These are phyloP conservation scores for Rubia occidens DNA, from an alignment of 305 asterid genomes.

Conservation along the genomic window DNA sequence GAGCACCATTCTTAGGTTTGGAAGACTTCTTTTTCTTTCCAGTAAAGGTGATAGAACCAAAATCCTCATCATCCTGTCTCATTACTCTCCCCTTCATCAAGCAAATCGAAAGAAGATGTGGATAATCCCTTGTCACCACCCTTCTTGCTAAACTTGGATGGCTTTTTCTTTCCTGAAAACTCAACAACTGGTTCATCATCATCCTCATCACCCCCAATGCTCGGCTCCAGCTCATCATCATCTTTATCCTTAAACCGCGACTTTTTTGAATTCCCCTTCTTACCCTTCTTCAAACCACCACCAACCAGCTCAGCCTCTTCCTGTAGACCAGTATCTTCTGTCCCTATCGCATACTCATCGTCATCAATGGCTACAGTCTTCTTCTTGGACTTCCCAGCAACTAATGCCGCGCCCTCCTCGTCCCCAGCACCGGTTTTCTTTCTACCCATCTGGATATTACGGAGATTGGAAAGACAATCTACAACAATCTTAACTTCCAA, in stretches of 20 bases:
- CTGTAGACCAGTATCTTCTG: constrained; percentile 43
- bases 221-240: constrained; percentile 19
- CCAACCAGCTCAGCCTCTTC: constrained; percentile 51
- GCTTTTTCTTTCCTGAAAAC: constrained; percentile 30
- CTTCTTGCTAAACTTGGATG: constrained; percentile 25
- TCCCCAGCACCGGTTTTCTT: constrained; percentile 58
- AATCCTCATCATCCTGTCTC: constrained; percentile 20
- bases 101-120: constrained; percentile 13
- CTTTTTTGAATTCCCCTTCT: constrained; percentile 46
- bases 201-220: constrained; percentile 35
- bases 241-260: constrained; percentile 33
- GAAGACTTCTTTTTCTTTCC: constrained; percentile 29
- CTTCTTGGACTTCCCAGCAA: constrained; percentile 62
- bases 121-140: constrained; percentile 14
- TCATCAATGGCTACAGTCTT: constrained; percentile 51
- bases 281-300: constrained; percentile 48
- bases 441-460: constrained; percentile 52
- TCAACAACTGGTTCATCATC: constrained; percentile 32
- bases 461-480: constrained; percentile 18
- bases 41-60: constrained; percentile 18
- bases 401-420: constrained; percentile 39
- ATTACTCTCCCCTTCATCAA: constrained; percentile 18
- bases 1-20: constrained; percentile 25
- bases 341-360: constrained; percentile 60
- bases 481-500: not conserved